phyloP scores from a whole-genome alignment of 1,284 basidiomycete species.

The Cutaneotrichosporon dermatis region DNA sequence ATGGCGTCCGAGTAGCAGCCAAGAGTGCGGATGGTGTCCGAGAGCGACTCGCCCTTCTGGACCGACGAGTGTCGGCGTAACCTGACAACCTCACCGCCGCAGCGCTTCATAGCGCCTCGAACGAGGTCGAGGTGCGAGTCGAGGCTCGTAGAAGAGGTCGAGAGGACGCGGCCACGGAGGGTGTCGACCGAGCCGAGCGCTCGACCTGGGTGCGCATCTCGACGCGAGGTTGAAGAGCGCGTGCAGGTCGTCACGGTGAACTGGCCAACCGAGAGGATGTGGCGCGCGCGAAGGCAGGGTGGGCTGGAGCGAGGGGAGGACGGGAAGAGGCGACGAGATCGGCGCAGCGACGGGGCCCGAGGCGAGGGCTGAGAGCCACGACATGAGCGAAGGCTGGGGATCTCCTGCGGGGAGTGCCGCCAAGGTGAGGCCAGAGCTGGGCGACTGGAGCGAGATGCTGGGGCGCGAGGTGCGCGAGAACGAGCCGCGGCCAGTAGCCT shows the following conservation, averaged over 20 bases:
- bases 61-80: slow-evolving; percentile 84
- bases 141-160: slow-evolving; percentile 99
- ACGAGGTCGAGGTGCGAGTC: slow-evolving; percentile 92
- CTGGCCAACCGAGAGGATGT: slow-evolving; percentile 92
- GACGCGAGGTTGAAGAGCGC: slow-evolving; percentile 88
- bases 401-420: slow-evolving; percentile 13
- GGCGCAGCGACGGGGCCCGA: slow-evolving; percentile 1
- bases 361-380: slow-evolving; percentile 23
- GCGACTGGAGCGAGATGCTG: slow-evolving; percentile 25
- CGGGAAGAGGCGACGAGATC: slow-evolving; percentile 39
- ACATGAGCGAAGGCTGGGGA: slow-evolving; percentile 38
- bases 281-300: slow-evolving; percentile 76
- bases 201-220: slow-evolving; percentile 97
- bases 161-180: slow-evolving; percentile 84
- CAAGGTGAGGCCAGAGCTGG: slow-evolving; percentile 21
- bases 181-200: slow-evolving; percentile 85
- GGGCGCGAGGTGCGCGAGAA: slow-evolving; percentile 42
- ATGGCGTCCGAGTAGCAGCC: slow-evolving; percentile 95
- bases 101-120: slow-evolving; percentile 97
- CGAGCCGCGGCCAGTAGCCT: slow-evolving; percentile 20
- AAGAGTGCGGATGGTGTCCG: slow-evolving; percentile 90
- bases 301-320: slow-evolving; percentile 53
- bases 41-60: slow-evolving; percentile 87
- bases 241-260: slow-evolving; percentile 88
- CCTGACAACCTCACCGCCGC: slow-evolving; percentile 91